A percentile compares a stretch with the other conserved stretches of the same genome.
phyloP scores from a whole-genome alignment of 129 eudicot genomes.

The Ambrosia artemisiifolia region DNA sequence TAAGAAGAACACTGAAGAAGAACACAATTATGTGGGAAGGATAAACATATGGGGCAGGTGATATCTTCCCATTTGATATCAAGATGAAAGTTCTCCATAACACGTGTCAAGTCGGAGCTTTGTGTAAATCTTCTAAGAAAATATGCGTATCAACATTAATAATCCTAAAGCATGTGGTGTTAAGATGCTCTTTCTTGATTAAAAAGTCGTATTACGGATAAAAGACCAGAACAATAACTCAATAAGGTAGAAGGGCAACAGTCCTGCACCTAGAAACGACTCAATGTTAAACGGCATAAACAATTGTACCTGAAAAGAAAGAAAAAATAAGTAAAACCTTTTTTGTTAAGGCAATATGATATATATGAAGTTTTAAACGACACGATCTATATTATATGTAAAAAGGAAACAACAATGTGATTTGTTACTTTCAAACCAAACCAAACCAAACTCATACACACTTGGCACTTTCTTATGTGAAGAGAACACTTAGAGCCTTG shows the following conservation, averaged over 20 bases:
- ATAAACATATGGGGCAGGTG: constrained; percentile 87
- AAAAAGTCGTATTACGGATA: neutral
- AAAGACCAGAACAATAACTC: constrained; percentile 9
- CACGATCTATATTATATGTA: neutral
- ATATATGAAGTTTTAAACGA: neutral
- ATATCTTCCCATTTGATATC: constrained; percentile 77
- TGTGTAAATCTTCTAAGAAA: constrained; percentile 10
- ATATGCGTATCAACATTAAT: constrained; percentile 22
- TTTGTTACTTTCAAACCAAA: neutral
- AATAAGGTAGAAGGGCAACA: constrained; percentile 7
- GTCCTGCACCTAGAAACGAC: constrained; percentile 17
- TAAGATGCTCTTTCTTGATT: neutral
- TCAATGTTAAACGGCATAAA: constrained; percentile 5
- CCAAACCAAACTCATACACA: neutral
- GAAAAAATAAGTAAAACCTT: neutral
- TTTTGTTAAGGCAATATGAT: neutral
- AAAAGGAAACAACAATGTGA: neutral
- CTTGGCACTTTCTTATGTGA: neutral
- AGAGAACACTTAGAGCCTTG: neutral
- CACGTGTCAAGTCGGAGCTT: constrained; percentile 15
- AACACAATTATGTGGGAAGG: constrained; percentile 85
- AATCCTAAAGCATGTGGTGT: constrained; percentile 26
- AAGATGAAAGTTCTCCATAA: constrained; percentile 57
- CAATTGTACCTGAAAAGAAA: constrained; percentile 27
- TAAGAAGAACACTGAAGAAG: constrained; percentile 92